Evolutionary conservation across 2,329 filamentous ascomycete genomes (phyloP).

Genomic region (Mycosphaerella sp.): DNA sequence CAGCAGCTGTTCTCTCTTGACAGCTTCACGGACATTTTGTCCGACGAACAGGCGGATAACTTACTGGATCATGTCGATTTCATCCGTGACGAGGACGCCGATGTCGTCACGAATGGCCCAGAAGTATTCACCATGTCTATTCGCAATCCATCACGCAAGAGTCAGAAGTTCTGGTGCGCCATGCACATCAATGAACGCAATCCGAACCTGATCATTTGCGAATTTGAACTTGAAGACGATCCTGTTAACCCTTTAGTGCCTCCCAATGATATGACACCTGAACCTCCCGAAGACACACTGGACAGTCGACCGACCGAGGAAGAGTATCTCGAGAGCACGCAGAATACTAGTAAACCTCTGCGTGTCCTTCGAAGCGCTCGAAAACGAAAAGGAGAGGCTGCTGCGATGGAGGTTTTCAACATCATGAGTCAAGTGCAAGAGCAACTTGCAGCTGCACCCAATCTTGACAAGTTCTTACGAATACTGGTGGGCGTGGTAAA

Average conservation of each 20-base stretch:
- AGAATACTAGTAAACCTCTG: constrained; percentile 69
- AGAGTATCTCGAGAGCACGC: constrained; percentile 69
- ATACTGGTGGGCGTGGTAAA: constrained; percentile 80
- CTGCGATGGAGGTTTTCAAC: constrained; percentile 84
- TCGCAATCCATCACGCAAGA: constrained; percentile 50
- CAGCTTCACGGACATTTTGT: constrained; percentile 77
- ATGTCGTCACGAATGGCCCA: constrained; percentile 68
- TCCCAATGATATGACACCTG: constrained; percentile 52
- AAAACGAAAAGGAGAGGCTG: constrained; percentile 69
- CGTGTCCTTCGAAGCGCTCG: constrained; percentile 68
- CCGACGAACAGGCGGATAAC: constrained; percentile 77
- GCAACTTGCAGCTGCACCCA: constrained; percentile 67
- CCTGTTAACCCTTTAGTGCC: constrained; percentile 61
- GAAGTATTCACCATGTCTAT: constrained; percentile 80
- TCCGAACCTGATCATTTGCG: constrained; percentile 70
- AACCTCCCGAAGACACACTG: constrained; percentile 66
- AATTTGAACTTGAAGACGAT: constrained; percentile 83
- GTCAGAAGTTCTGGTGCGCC: constrained; percentile 76
- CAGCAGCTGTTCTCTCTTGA: constrained; percentile 65
- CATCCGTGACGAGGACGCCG: constrained; percentile 73
- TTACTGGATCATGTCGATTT: constrained; percentile 83
- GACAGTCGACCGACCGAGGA: constrained; percentile 65
- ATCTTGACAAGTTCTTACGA: constrained; percentile 68
- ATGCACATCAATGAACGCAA: constrained; percentile 68
- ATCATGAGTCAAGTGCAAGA: constrained; percentile 90